These are phyloP conservation scores for Ascoidea rubescens DNA, from an alignment of 805 yeast species.

Conservation along the genomic window DNA sequence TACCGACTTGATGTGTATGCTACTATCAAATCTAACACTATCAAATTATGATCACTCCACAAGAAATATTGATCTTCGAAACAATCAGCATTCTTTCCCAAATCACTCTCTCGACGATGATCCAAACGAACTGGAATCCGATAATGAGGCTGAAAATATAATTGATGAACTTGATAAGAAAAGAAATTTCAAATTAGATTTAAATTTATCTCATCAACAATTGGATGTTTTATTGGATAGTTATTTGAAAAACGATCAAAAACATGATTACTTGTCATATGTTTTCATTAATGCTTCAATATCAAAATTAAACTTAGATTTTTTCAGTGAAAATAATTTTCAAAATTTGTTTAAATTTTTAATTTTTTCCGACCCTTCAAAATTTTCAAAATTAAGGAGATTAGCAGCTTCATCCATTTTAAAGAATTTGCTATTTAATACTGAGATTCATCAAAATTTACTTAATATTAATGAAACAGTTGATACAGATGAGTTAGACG, in stretches of 20 bases:
- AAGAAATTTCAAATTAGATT: slow-evolving; percentile 30
- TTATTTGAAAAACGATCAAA: slow-evolving; percentile 66
- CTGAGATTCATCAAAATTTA: slow-evolving; percentile 47
- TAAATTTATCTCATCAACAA: slow-evolving; percentile 27
- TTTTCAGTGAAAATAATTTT: slow-evolving; percentile 61
- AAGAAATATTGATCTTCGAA: too few species aligned
- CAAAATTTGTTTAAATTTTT: slow-evolving; percentile 68
- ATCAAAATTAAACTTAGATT: slow-evolving; percentile 56
- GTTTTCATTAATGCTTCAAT: slow-evolving; percentile 87
- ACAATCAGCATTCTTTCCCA: too few species aligned
- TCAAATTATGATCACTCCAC: slow-evolving; percentile 20
- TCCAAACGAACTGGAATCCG: background rate
- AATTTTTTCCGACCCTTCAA: slow-evolving; percentile 60
- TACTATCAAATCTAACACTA: slow-evolving; percentile 72
- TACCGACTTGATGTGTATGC: slow-evolving; percentile 73
- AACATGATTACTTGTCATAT: slow-evolving; percentile 71
- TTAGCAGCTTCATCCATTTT: slow-evolving; percentile 90
- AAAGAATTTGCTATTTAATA: slow-evolving; percentile 77
- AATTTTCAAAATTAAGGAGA: slow-evolving; percentile 63
- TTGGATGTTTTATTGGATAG: slow-evolving; percentile 80
- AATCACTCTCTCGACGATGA: too few species aligned
- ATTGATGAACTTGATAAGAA: slow-evolving; percentile 23
- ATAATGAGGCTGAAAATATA: slow-evolving; percentile 15
- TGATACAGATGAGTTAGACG: too few species aligned
- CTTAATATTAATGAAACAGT: slow-evolving; percentile 18